Base-by-base conservation (phyloP, 164 flowering plant genomes). In the Echeveria elegans region DNA sequence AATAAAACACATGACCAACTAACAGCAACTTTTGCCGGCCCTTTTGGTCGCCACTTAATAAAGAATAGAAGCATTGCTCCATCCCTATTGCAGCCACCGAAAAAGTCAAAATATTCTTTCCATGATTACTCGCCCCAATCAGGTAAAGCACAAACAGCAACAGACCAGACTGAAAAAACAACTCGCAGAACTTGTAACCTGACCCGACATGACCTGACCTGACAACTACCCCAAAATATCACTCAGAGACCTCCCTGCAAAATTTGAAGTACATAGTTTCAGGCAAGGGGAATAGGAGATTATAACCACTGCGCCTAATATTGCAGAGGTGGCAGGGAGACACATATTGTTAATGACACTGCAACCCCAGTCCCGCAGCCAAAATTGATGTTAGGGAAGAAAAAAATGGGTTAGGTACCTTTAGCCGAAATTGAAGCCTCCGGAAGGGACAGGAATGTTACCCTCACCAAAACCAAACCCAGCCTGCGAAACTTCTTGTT, bases 381-480 rank as follows among this genome's bases (percentile, higher is more conserved):
- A n/a, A n/a, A n/a, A n/a, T n/a, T n/a, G n/a, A n/a, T n/a, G n/a
- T n/a, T n/a, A n/a, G n/a, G n/a, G n/a, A n/a, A n/a, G n/a, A n/a
- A 53, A 9, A 24, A 24, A 23, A 53, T 53, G 14, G 59, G 34
- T 66, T n/a, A 29, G 26, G 19, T 64, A 73, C 81, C 78, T 71
- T 68, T 41, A 79, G 63, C 79, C 71, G 75, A 81, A 81, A 56
- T 75, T 81, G 72, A 79, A 81, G 53, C 84, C 84, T 30, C 82
- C 84, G 28, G 82, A 58, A 23, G 80, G 84, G 62, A 73, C 80
- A 37, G 76, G 68, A 34, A 43, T 14, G 28, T 70, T 78, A 47
- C 43, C 62, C 40, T 74, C 76, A 12, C 80, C 78, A 58, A 77
- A 79, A 1, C 70, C 70, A 71, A 79, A 75, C 4, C 71, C 79